Conservation (phyloP, 2,329 filamentous ascomycete genomes). For the Cylindrodendrum hubeiense region DNA sequence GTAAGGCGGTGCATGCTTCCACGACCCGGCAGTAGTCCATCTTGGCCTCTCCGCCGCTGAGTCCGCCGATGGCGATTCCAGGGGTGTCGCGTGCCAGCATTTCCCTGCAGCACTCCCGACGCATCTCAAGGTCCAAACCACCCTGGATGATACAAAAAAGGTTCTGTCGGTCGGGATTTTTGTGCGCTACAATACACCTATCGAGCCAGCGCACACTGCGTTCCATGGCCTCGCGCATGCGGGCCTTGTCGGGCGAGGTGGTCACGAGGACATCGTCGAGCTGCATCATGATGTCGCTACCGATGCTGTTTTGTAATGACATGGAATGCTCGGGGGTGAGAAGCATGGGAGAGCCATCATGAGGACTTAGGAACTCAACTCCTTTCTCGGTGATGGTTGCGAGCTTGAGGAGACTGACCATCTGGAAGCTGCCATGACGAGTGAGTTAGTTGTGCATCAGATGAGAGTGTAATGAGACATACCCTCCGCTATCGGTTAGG, state of each 20-base stretch:
- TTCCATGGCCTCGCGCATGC: conserved; percentile 96
- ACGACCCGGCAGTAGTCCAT: conserved; percentile 93
- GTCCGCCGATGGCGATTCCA: conserved; percentile 94
- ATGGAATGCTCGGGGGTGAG: conserved; percentile 98
- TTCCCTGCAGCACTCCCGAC: conserved; percentile 82
- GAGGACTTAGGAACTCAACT: conserved; percentile 94
- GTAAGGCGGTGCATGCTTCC: conserved; percentile 82
- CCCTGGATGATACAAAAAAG: conserved; percentile 99
- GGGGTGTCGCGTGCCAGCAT: conserved; percentile 95
- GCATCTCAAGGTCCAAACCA: conserved; percentile 88
- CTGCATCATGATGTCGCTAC: conserved; percentile 99
- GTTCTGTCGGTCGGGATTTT: conserved; percentile 85
- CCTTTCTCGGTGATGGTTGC: conserved; percentile 96
- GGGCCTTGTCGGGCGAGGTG: conserved; percentile 87
- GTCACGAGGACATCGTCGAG: conserved; percentile 98
- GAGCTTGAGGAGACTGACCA: conserved; percentile 95
- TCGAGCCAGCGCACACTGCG: conserved; percentile 96
- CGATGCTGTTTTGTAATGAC: conserved; percentile 94
- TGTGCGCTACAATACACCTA: conserved; percentile 91
- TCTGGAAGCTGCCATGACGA: conserved; percentile 83
- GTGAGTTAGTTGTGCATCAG: conserved; percentile 19
- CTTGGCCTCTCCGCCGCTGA: conserved; percentile 96
- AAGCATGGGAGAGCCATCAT: conserved; percentile 95
- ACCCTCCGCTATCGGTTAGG: conserved; percentile 84
- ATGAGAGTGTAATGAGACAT: conserved; percentile 38